phyloP scores from a whole-genome alignment of 1,139 yeast species.

The Candida pseudoviswanathii region DNA sequence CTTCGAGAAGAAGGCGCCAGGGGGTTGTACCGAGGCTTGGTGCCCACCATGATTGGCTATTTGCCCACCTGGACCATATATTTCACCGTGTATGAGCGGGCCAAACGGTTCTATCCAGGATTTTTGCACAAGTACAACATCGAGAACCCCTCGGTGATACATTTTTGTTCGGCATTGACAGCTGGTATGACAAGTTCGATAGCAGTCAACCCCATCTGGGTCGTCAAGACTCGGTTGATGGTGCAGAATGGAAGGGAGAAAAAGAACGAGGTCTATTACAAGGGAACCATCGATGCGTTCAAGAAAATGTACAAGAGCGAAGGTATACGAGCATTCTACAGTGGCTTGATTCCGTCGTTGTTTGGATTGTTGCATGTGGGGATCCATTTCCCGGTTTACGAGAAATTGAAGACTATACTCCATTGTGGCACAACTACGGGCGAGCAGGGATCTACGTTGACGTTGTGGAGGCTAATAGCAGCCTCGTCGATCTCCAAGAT shows the following conservation, averaged over 20 bases:
- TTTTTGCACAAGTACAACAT: conserved; percentile 30
- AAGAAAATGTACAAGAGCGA: conserved; percentile 74
- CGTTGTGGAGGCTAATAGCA: conserved; percentile 52
- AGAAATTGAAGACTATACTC: conserved; percentile 63
- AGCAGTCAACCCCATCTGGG: conserved; percentile 97
- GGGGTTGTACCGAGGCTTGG: conserved; percentile 88
- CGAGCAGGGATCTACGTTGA: conserved; percentile 26
- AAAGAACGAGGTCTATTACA: conserved; percentile 39
- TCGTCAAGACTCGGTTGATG: conserved; percentile 92
- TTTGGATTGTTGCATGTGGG: conserved; percentile 94
- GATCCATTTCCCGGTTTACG: conserved; percentile 96
- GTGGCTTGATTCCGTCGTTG: conserved; percentile 88
- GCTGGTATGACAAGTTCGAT: conserved; percentile 89
- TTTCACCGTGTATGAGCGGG: conserved; percentile 83
- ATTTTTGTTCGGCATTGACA: conserved; percentile 79
- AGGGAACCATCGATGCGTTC: conserved; percentile 84
- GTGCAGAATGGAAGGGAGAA: conserved; percentile 65
- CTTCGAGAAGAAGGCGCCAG: conserved; percentile 73
- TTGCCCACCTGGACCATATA: conserved; percentile 98
- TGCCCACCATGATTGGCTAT: conserved; percentile 90
- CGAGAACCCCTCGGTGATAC: conserved; percentile 54
- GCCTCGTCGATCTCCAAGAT: conserved; percentile 87
- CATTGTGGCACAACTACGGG: conserved; percentile 26
- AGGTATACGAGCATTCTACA: conserved; percentile 81
- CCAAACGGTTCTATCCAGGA: conserved; percentile 50